These are phyloP conservation scores for Bipolaris bicolor DNA, from an alignment of 2,329 filamentous ascomycete genomes.

Conservation along the genomic window DNA sequence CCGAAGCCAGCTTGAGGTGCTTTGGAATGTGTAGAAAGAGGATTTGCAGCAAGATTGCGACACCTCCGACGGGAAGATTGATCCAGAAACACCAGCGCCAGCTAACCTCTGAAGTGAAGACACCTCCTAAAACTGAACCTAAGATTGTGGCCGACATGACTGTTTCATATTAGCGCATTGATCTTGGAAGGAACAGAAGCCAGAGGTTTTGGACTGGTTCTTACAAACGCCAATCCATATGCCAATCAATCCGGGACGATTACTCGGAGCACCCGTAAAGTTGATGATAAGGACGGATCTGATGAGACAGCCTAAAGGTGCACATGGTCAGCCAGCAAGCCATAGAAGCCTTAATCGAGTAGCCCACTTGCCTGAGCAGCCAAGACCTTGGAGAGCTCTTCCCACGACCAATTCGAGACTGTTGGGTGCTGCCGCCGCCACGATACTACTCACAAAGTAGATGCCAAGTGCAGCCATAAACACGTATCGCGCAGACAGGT, in stretches of 20 bases:
- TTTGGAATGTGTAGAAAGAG: constrained; percentile 38
- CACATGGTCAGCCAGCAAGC: not conserved
- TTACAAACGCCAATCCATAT: not conserved
- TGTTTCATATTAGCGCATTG: too few species aligned
- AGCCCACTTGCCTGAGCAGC: too few species aligned
- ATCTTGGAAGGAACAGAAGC: too few species aligned
- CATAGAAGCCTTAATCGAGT: too few species aligned
- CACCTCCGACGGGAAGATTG: too few species aligned
- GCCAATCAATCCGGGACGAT: not conserved
- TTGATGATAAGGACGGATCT: not conserved
- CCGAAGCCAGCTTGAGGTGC: not conserved
- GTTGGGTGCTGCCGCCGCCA: not conserved
- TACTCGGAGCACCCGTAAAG: not conserved
- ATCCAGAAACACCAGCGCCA: not conserved
- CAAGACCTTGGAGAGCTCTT: not conserved
- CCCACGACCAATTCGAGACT: not conserved
- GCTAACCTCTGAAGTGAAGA: not conserved
- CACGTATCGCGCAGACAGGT: constrained; percentile 1
- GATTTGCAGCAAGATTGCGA: not conserved
- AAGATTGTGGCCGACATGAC: not conserved
- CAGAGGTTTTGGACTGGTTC: too few species aligned
- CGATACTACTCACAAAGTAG: not conserved
- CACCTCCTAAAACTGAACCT: not conserved
- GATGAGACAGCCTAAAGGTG: not conserved
- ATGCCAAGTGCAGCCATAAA: not conserved